A percentile compares a stretch with the other conserved stretches of the same genome.
phyloP scores from a whole-genome alignment of 2,329 filamentous ascomycete species.

The Alternaria sp. region DNA sequence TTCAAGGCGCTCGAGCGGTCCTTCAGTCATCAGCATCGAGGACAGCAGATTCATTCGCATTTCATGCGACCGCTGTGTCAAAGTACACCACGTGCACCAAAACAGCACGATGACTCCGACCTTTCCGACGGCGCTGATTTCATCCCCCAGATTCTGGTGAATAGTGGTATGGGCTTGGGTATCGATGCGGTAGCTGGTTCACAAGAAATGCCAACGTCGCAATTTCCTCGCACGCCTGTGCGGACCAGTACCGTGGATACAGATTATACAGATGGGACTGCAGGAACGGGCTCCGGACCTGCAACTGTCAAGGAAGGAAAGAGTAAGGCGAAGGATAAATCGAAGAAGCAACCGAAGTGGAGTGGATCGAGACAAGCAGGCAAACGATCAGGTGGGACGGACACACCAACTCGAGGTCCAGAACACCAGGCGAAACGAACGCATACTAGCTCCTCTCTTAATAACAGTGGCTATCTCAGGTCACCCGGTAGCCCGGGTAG shows the following conservation, averaged over 20 bases:
- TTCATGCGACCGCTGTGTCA: conserved; percentile 68
- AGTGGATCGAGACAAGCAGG: conserved; percentile 31
- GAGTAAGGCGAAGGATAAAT: conserved; percentile 39
- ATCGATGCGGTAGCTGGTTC: conserved; percentile 28
- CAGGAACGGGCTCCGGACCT: conserved; percentile 28
- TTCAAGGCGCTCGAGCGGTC: conserved; percentile 68
- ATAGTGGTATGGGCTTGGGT: conserved; percentile 31
- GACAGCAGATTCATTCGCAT: conserved; percentile 63
- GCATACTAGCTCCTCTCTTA: conserved; percentile 30
- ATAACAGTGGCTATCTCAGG: conserved; percentile 33
- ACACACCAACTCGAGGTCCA: conserved; percentile 34
- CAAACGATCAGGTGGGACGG: conserved; percentile 33
- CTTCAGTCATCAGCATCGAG: conserved; percentile 67
- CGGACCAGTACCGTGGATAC: conserved; percentile 41
- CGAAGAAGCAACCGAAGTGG: conserved; percentile 40
- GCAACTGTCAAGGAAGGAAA: conserved; percentile 31
- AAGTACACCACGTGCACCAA: conserved; percentile 49
- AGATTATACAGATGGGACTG: conserved; percentile 42
- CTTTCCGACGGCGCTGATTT: conserved; percentile 41
- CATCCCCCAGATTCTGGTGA: conserved; percentile 39
- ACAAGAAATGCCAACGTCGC: conserved; percentile 24
- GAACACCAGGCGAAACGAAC: conserved; percentile 32
- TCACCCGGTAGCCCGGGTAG: conserved; percentile 47
- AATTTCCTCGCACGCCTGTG: conserved; percentile 30
- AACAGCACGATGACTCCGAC: conserved; percentile 41